A percentile compares a stretch with the other conserved stretches of the same genome.
Evolutionary conservation across 768 basidiomycete genomes (phyloP).

Genomic region (Serendipita vermifera): DNA sequence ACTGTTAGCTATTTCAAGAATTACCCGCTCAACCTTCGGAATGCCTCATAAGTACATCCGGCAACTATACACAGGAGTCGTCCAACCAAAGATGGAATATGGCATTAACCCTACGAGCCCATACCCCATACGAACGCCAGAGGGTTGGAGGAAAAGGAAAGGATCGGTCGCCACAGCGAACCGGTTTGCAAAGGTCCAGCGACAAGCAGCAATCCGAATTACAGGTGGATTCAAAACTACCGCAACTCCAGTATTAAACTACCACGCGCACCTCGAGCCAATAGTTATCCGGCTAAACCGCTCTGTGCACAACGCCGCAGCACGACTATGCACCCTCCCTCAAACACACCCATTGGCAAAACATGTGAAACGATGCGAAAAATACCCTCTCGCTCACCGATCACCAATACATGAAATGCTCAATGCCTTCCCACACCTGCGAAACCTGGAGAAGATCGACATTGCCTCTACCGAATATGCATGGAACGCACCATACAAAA

Average conservation of each 20-base stretch:
- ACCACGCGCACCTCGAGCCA: neutral
- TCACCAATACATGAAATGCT: neutral
- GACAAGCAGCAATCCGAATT: neutral
- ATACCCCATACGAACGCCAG: neutral
- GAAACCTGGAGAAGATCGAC: neutral
- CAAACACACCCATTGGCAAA: neutral
- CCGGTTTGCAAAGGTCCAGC: neutral
- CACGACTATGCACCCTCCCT: neutral
- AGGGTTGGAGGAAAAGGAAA: neutral
- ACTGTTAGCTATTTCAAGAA: neutral
- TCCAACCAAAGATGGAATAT: neutral
- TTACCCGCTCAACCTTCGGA: neutral
- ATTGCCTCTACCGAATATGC: neutral
- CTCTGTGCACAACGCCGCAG: neutral
- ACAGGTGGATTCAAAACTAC: neutral
- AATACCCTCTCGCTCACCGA: neutral
- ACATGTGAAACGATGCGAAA: neutral
- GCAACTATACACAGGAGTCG: neutral
- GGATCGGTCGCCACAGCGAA: neutral
- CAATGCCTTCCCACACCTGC: neutral
- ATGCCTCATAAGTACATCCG: neutral
- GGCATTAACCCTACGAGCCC: neutral
- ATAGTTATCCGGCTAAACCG: neutral
- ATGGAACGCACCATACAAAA: neutral
- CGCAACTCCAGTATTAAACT: neutral